Evolutionary conservation across 768 basidiomycete genomes (phyloP), one percentile per base, ranked within the genome.

Genomic region (Boletus reticuloceps): DNA sequence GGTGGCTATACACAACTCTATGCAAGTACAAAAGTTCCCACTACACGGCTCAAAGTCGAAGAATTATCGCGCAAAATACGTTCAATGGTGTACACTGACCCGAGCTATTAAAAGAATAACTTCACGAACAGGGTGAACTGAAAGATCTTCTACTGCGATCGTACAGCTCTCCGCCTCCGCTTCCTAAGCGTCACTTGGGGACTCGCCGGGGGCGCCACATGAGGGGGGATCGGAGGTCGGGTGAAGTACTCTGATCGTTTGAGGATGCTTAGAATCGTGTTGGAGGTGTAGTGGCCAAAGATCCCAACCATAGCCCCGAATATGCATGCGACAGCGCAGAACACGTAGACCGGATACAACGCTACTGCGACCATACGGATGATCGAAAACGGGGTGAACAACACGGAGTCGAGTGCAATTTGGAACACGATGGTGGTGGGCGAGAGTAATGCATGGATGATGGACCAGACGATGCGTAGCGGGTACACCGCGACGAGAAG

Each of bases 241-340:
- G 53, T 25, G 36, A 61, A 63, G 20, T 51, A 59, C 29, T 22
- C 56, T 13, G 67, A 53, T 32, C 46, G 57, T 2, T 59, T 47
- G 22, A 68, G 47, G 45, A 31, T 5, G 50, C 32, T 34, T 1
- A 67, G 37, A 11, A 67, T 51, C 4, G 47, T 3, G n/a, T 41
- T 60, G 44, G 61, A 53, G 12, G 58, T 7, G 32, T 67, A 65
- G 36, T 55, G 60, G 1, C 74, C 84, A 13, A 70, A 56, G 1
- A 76, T 46, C 4, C 84, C 84, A 1, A 84, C 42, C 19, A 76
- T 17, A 11, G 67, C 69, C 7, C 83, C 83, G 10, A 74, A 72
- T 47, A 85, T 78, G 57, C 80, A 82, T 1, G 84, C 83, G 1
- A 81, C 76, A 2, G 81, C 81, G 38, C 73, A 76, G 55, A 85